Conservation (phyloP, 805 yeast genomes). For the Debaryomyces maramus region DNA sequence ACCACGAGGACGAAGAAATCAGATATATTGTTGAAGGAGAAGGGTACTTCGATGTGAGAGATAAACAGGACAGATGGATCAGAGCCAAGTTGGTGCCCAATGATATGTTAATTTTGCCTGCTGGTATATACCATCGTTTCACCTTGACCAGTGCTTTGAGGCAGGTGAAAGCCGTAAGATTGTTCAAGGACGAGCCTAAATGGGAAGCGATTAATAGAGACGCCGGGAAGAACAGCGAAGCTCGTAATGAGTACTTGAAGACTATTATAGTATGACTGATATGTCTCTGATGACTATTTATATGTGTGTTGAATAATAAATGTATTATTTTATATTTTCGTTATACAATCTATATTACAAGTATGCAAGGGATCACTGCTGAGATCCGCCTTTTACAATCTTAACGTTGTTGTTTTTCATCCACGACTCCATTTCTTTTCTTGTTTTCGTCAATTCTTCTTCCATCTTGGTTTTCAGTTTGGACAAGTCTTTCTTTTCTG, state of each 20-base stretch:
- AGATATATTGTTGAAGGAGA: conserved; percentile 86
- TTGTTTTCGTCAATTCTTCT: conserved; percentile 23
- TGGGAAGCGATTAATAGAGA: conserved; percentile 88
- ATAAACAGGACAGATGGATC: conserved; percentile 65
- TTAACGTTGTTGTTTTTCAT: conserved; percentile 43
- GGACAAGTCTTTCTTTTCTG: conserved; percentile 23
- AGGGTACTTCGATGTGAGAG: conserved; percentile 89
- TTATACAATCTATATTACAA: neutral
- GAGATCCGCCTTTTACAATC: conserved; percentile 28
- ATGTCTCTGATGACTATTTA: too few species aligned
- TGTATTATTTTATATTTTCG: too few species aligned
- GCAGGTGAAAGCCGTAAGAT: conserved; percentile 72
- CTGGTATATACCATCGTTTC: conserved; percentile 93
- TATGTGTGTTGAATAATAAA: too few species aligned
- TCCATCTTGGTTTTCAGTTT: conserved; percentile 25
- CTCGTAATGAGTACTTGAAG: conserved; percentile 35
- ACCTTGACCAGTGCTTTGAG: conserved; percentile 61
- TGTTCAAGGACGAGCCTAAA: conserved; percentile 93
- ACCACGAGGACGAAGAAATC: conserved; percentile 97
- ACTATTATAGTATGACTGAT: conserved; percentile 28
- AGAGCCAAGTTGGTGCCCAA: conserved; percentile 62
- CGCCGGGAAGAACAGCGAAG: conserved; percentile 29
- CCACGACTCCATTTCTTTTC: conserved; percentile 40
- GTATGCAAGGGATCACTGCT: neutral
- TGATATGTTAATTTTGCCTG: conserved; percentile 78